Conservation (phyloP, 2,329 filamentous ascomycete genomes). For the Fusarium sp. region DNA sequence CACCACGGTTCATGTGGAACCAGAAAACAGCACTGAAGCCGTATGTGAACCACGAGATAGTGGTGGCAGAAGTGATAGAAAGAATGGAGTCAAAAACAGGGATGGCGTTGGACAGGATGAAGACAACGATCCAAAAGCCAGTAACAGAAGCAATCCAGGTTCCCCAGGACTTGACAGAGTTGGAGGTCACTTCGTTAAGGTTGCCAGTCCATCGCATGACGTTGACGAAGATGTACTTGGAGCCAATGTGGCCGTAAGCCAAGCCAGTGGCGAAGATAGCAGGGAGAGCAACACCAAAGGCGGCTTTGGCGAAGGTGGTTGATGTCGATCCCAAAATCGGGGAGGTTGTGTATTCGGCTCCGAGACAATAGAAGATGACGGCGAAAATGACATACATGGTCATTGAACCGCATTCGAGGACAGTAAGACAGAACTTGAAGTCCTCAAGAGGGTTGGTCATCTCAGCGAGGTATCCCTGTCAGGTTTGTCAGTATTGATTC, state of each 20-base stretch:
- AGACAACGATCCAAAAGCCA: conserved; percentile 46
- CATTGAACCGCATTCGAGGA: conserved; percentile 40
- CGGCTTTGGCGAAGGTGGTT: conserved; percentile 36
- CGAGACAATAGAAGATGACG: conserved; percentile 44
- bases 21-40: conserved; percentile 47
- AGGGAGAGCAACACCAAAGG: conserved; percentile 44
- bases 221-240: conserved; percentile 47
- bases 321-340: conserved; percentile 44
- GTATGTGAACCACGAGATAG: conserved; percentile 49
- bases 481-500: fast-evolving
- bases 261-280: conserved; percentile 44
- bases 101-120: conserved; percentile 49
- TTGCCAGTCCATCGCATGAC: conserved; percentile 38
- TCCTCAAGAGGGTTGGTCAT: conserved; percentile 43
- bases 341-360: conserved; percentile 40
- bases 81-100: conserved; percentile 50
- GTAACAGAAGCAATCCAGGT: conserved; percentile 46
- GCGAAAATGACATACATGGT: conserved; percentile 44
- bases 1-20: conserved; percentile 43
- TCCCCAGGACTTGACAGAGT: conserved; percentile 45
- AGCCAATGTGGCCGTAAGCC: conserved; percentile 45
- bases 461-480: conserved; percentile 41
- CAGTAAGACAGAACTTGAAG: conserved; percentile 41
- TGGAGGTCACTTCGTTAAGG: conserved; percentile 36
- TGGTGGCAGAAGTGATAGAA: conserved; percentile 47